These are phyloP conservation scores for Venturiaceae sp. DNA, from an alignment of 2,329 filamentous ascomycete genomes.

Conservation along the genomic window DNA sequence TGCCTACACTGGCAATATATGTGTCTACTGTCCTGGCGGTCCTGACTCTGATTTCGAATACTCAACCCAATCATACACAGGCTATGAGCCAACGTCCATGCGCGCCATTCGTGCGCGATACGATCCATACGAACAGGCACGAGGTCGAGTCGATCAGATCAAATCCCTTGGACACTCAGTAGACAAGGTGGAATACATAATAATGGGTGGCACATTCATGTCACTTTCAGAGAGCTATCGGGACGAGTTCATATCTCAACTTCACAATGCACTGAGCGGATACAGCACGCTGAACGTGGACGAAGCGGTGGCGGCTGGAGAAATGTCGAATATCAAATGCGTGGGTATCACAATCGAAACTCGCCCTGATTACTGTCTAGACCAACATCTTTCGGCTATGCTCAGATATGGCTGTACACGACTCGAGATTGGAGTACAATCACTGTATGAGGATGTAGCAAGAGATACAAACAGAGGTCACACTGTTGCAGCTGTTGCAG, in stretches of 20 bases:
- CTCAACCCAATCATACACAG: conserved; percentile 96
- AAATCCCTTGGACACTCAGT: conserved; percentile 93
- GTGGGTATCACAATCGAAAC: conserved; percentile 99
- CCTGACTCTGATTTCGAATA: conserved; percentile 99
- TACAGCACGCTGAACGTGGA: conserved; percentile 93
- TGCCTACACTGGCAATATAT: conserved; percentile 97
- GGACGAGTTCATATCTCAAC: conserved; percentile 86
- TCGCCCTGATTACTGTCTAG: conserved; percentile 89
- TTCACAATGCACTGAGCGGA: conserved; percentile 93
- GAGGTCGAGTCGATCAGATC: conserved; percentile 92
- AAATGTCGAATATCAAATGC: conserved; percentile 96
- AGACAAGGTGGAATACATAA: conserved; percentile 99
- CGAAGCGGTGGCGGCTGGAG: conserved; percentile 85
- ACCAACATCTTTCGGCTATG: conserved; percentile 93
- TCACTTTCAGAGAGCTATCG: conserved; percentile 81
- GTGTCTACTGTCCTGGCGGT: conserved; percentile 95
- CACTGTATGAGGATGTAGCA: conserved; percentile 95
- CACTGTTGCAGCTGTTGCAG: conserved; percentile 87
- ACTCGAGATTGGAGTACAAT: conserved; percentile 91
- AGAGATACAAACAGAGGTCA: conserved; percentile 95
- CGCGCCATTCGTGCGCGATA: conserved; percentile 93
- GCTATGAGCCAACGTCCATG: conserved; percentile 98
- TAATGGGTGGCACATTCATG: conserved; percentile 99
- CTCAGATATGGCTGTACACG: conserved; percentile 94
- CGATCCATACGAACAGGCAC: conserved; percentile 94